These are phyloP conservation scores for Sporothrix dimorphospora DNA, from an alignment of 2,329 filamentous ascomycete genomes.

Conservation along the genomic window DNA sequence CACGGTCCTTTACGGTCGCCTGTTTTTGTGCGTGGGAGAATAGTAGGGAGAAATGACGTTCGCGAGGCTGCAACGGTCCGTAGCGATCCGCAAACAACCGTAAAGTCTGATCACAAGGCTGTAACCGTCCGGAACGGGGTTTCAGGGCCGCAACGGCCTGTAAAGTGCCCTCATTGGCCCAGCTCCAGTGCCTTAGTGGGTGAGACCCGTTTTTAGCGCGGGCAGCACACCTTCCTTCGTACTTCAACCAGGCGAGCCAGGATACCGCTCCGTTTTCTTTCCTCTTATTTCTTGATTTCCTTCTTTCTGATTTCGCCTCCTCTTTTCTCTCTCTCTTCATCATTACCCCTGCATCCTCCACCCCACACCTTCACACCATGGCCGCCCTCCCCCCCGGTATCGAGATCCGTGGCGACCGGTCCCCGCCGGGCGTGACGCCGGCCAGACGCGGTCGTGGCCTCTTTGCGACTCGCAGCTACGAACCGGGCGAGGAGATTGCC, in stretches of 20 bases:
- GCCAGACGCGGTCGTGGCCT: constrained; percentile 47
- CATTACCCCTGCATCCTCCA: background rate
- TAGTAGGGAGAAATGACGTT: background rate
- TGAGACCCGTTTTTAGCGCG: background rate
- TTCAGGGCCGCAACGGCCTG: background rate
- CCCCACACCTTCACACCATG: constrained; percentile 26
- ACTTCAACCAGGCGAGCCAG: background rate
- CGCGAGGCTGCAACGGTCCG: constrained; percentile 5
- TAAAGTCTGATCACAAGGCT: background rate
- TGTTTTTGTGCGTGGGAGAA: background rate
- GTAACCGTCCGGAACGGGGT: background rate
- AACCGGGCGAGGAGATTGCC: constrained; percentile 52
- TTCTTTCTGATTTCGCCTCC: background rate
- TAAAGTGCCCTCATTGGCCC: background rate
- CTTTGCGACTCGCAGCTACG: constrained; percentile 47
- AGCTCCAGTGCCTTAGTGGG: background rate
- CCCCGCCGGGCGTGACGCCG: background rate
- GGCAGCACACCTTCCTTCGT: no score
- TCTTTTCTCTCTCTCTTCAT: background rate
- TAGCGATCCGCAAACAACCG: background rate
- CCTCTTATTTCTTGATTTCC: background rate
- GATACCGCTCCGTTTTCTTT: background rate
- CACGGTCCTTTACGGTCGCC: background rate
- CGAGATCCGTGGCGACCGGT: constrained; percentile 34
- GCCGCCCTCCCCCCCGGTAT: constrained; percentile 26